Percentiles rank a stretch among this genome's conserved stretches.
Conservation (phyloP, 1,139 yeast genomes). For the Saccharomycopsis phalli region DNA sequence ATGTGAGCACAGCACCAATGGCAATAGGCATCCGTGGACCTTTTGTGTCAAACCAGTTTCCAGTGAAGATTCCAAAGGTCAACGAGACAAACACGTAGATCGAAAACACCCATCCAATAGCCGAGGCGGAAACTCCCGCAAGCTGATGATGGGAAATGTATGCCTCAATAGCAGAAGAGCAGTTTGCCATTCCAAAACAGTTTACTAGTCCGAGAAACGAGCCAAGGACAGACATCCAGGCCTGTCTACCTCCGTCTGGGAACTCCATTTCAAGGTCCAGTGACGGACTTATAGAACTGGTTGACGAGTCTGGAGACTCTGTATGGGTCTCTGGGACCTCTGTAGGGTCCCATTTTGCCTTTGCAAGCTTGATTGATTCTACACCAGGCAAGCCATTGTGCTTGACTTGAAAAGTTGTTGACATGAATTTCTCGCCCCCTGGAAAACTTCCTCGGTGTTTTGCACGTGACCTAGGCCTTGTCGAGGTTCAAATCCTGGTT, state of each 20-base stretch:
- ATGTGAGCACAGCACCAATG: conserved; percentile 37
- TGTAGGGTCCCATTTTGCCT: too few species aligned
- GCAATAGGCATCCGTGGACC: conserved; percentile 42
- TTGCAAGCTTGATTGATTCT: too few species aligned
- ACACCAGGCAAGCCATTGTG: too few species aligned
- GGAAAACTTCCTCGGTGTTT: too few species aligned
- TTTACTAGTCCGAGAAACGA: conserved; percentile 49
- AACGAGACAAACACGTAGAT: conserved; percentile 47
- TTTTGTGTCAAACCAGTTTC: conserved; percentile 49
- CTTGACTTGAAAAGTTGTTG: too few species aligned
- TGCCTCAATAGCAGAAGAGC: conserved; percentile 54
- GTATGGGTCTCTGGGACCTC: too few species aligned
- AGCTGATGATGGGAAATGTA: conserved; percentile 46
- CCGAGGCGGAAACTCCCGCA: conserved; percentile 32
- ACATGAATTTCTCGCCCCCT: too few species aligned
- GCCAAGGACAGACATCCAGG: conserved; percentile 54
- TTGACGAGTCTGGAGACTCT: too few species aligned
- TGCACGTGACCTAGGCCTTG: conserved; percentile 19
- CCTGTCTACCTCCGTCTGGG: conserved; percentile 27
- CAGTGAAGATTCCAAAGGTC: conserved; percentile 50
- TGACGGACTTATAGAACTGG: too few species aligned
- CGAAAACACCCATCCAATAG: conserved; percentile 58
- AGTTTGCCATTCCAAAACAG: conserved; percentile 51
- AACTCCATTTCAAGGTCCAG: background rate
- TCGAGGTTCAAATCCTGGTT: conserved; percentile 14